Base-by-base conservation (phyloP, 495 filamentous ascomycete species). In the Talaromyces nanjingensis region DNA sequence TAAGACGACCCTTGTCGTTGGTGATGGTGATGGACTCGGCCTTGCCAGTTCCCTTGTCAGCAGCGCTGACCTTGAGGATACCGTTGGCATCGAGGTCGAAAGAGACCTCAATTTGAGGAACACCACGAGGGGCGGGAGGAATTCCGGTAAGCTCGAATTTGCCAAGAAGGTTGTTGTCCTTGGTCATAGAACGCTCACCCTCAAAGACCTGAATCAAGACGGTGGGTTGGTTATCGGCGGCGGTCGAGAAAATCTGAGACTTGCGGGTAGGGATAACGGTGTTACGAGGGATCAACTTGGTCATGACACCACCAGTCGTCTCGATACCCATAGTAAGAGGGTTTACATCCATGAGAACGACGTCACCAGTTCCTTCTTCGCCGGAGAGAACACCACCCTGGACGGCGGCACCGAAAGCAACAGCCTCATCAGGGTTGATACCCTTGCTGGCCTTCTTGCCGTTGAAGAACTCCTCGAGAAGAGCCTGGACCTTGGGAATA, bases 261-360 rank as follows among this genome's bases (percentile, higher is more conserved):
- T 98, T 98, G 81, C 90, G 90, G 65, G 93, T 97, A 47, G 93
- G 93, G 75, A 98, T 96, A 66, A 92, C 87, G 63, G 93, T 97
- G 81, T 94, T 93, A 69, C 93, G 89, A 74, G 91, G 89, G 72
- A 98, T 97, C 68, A 98, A 84, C 82, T 93, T 94, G 74, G 93
- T 97, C 93, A 98, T 97, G 68, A 97, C 92, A 78, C 93, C 93
- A 75, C 93, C 93, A 67, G 93, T 97, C 70, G 93, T 97, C 81
- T 98, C 93, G 66, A 98, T 98, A 87, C 93, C 93, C 68, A 98
- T 90, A 70, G 93, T 97, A 69, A 98, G 84, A 65, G 93, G 93
- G 86, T 97, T 97, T 77, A 98, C 93, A 71, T 98, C 93, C 90
- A 97, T 92, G 71, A 98, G 91, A 77, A 97, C 91, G 64, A 96